Evolutionary conservation across 805 yeast genomes (phyloP).

Genomic region (Wickerhamiella bombiphila): DNA sequence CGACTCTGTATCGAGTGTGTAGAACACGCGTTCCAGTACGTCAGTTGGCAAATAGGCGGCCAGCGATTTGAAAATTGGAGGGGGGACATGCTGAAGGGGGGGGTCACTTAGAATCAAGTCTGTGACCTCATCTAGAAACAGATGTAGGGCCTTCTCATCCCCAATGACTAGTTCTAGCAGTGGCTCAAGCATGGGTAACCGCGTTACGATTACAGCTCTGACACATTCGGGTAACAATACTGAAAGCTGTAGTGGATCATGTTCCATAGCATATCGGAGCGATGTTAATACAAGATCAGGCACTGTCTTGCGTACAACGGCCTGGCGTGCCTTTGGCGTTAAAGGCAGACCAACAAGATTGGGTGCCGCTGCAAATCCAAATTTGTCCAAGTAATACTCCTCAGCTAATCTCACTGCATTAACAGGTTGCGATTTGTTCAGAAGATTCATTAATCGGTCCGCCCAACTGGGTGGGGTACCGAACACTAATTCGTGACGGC

Average conservation of each 20-base stretch:
- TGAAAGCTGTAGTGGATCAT: slow-evolving; percentile 19
- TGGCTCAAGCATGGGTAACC: slow-evolving; percentile 26
- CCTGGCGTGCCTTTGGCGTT: slow-evolving; percentile 29
- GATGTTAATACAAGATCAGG: slow-evolving; percentile 43
- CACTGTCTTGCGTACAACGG: slow-evolving; percentile 38
- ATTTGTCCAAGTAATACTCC: slow-evolving; percentile 35
- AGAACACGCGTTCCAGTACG: slow-evolving; percentile 52
- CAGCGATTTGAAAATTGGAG: slow-evolving; percentile 46
- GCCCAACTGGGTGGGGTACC: slow-evolving; percentile 62
- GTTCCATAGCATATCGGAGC: slow-evolving; percentile 29
- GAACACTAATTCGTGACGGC: slow-evolving; percentile 36
- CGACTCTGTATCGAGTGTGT: slow-evolving; percentile 48
- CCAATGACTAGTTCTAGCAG: slow-evolving; percentile 31
- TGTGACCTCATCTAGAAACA: slow-evolving; percentile 32
- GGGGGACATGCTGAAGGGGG: slow-evolving; percentile 33
- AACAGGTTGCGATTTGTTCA: slow-evolving; percentile 36
- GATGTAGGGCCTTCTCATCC: slow-evolving; percentile 21
- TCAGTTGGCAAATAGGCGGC: slow-evolving; percentile 32
- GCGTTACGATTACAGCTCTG: slow-evolving; percentile 25
- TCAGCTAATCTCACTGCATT: slow-evolving; percentile 44
- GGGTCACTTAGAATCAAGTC: not conserved
- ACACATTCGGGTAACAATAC: slow-evolving; percentile 29
- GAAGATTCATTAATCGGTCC: slow-evolving; percentile 36
- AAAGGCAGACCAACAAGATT: slow-evolving; percentile 43
- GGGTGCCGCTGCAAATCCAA: slow-evolving; percentile 27